These are phyloP conservation scores for Gypsophila paniculata DNA, from an alignment of 179 eudicot species.

Conservation along the genomic window DNA sequence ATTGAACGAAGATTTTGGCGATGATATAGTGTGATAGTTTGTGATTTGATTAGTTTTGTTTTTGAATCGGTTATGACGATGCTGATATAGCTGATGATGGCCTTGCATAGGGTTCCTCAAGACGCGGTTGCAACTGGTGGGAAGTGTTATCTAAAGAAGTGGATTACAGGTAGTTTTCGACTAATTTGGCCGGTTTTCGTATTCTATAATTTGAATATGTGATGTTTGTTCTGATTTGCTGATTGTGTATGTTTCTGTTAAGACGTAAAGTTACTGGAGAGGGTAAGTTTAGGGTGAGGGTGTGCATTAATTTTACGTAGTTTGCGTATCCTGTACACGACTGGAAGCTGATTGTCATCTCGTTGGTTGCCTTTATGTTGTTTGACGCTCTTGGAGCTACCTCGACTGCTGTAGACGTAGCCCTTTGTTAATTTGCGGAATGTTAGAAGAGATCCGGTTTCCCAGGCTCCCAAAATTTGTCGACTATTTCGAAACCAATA, in stretches of 20 bases:
- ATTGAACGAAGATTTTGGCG: no score
- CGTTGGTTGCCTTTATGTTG: no score
- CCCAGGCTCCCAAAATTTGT: background rate
- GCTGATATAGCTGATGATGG: conserved; percentile 17
- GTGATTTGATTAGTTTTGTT: background rate
- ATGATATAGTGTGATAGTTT: background rate
- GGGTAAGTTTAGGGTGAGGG: background rate
- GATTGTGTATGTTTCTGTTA: background rate
- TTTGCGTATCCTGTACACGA: no score
- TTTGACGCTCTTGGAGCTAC: no score
- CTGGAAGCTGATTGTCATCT: no score
- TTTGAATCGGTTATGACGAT: background rate
- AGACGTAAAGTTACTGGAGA: background rate
- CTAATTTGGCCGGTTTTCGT: background rate
- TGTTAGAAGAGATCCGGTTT: background rate
- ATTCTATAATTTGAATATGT: background rate
- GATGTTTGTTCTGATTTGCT: background rate
- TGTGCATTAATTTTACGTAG: background rate
- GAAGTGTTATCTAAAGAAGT: conserved; percentile 67
- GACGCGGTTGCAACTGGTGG: conserved; percentile 95
- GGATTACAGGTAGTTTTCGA: conserved; percentile 65
- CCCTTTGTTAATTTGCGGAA: background rate
- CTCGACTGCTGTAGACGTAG: background rate
- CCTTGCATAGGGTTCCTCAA: conserved; percentile 74
- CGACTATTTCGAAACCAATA: background rate